Evolutionary conservation across 805 yeast genomes (phyloP).

Genomic region (Candida maltosa): DNA sequence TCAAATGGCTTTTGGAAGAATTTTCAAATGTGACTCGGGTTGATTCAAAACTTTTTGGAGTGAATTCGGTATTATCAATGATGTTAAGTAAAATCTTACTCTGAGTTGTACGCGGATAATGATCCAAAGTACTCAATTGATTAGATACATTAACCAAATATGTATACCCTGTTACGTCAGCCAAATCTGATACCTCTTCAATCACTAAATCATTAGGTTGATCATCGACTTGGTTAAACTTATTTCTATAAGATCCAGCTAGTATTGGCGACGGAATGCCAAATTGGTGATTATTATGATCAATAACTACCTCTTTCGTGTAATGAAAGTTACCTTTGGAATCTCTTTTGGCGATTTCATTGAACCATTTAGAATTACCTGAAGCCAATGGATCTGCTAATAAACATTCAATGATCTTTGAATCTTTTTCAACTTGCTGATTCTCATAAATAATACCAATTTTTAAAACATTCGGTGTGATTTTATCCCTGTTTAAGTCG

Average conservation of each 20-base stretch:
- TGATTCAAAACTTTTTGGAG: constrained; percentile 32
- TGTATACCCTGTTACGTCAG: constrained; percentile 9
- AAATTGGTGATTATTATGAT: background rate
- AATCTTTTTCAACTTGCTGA: constrained; percentile 13
- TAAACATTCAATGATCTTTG: constrained; percentile 33
- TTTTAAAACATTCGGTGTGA: constrained; percentile 13
- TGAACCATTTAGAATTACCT: constrained; percentile 29
- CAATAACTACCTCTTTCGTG: constrained; percentile 1
- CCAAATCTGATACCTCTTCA: constrained; percentile 11
- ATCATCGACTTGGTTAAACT: constrained; percentile 5
- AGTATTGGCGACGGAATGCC: constrained; percentile 8
- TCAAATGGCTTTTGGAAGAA: constrained; percentile 17
- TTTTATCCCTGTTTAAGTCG: constrained; percentile 1
- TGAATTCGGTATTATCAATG: constrained; percentile 35
- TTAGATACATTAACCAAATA: constrained; percentile 5
- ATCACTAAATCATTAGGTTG: constrained; percentile 12
- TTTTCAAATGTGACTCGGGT: constrained; percentile 20
- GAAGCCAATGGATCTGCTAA: constrained; percentile 40
- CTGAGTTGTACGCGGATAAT: constrained; percentile 9
- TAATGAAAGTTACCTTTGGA: constrained; percentile 19
- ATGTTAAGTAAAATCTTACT: constrained; percentile 29
- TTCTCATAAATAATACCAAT: constrained; percentile 35
- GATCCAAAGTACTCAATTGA: constrained; percentile 8
- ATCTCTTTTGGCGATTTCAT: constrained; percentile 19
- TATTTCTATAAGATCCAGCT: constrained; percentile 6